phyloP scores from a whole-genome alignment of 257 asterid genomes.

The Nicotiana tabacum region DNA sequence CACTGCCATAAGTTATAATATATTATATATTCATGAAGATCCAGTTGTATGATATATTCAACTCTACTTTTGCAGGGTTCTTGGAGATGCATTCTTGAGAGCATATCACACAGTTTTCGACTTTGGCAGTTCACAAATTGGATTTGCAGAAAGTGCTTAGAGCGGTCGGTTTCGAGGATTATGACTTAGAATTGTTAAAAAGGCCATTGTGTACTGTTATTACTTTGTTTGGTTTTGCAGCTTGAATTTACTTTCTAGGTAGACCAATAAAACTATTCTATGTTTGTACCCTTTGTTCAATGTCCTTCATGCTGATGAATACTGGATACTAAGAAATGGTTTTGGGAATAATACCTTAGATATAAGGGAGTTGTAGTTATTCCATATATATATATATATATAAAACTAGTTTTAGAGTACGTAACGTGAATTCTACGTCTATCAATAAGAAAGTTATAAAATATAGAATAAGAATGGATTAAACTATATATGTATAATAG shows the following conservation, averaged over 20 bases:
- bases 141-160: slow-evolving; percentile 29
- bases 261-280: slow-evolving; percentile 2
- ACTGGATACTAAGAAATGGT: neutral
- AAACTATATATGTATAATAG: too few species aligned
- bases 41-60: neutral
- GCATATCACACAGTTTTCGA: slow-evolving; percentile 34
- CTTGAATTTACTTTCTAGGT: neutral
- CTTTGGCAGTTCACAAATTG: slow-evolving; percentile 26
- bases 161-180: neutral
- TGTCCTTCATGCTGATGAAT: neutral
- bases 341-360: neutral
- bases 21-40: neutral
- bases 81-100: slow-evolving; percentile 29
- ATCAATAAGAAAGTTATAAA: too few species aligned
- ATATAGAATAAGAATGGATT: too few species aligned
- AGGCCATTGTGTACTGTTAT: neutral
- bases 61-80: slow-evolving; percentile 22
- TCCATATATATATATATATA: too few species aligned
- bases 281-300: neutral
- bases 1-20: neutral
- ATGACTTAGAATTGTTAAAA: neutral
- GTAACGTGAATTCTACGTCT: too few species aligned
- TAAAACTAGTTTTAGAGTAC: too few species aligned
- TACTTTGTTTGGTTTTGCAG: neutral
- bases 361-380: too few species aligned